phyloP scores from a whole-genome alignment of 2,329 filamentous ascomycete species.

The Purpureocillium takamizusanense region DNA sequence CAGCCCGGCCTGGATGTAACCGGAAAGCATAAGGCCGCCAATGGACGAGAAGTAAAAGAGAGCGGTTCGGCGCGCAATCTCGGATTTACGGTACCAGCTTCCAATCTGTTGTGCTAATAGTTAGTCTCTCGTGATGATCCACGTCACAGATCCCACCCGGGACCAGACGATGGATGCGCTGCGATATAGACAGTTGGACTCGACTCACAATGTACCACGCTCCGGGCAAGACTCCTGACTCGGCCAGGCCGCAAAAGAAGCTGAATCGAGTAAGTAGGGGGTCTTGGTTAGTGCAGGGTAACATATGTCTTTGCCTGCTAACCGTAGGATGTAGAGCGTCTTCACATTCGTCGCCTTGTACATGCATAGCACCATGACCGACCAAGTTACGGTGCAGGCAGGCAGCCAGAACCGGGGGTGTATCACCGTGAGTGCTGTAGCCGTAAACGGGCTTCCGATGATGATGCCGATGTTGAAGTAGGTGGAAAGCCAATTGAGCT shows the following conservation, averaged over 20 bases:
- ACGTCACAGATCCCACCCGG: too few species aligned
- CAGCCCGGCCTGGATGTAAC: conserved; percentile 23
- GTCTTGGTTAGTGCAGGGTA: conserved; percentile 1
- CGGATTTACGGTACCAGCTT: conserved; percentile 50
- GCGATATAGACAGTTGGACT: too few species aligned
- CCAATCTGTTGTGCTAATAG: conserved; percentile 30
- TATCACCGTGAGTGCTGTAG: conserved; percentile 33
- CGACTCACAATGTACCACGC: conserved; percentile 27
- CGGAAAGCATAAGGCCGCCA: conserved; percentile 29
- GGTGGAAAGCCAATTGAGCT: conserved; percentile 35
- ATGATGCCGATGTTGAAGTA: conserved; percentile 38
- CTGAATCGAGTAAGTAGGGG: conserved; percentile 22
- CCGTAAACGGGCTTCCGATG: conserved; percentile 32
- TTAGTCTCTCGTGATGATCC: too few species aligned
- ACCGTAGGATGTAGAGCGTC: background rate
- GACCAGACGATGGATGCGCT: too few species aligned
- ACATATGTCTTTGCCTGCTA: conserved; percentile 16
- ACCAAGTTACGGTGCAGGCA: conserved; percentile 26
- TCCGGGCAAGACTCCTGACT: conserved; percentile 46
- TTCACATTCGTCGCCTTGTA: conserved; percentile 15
- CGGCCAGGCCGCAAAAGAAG: conserved; percentile 45
- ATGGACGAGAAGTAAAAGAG: conserved; percentile 51
- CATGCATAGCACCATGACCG: conserved; percentile 27
- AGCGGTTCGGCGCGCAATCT: conserved; percentile 47
- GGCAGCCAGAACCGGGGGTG: conserved; percentile 33